Conservation (phyloP, 164 flowering plant genomes). For the Buxus sempervirens region DNA sequence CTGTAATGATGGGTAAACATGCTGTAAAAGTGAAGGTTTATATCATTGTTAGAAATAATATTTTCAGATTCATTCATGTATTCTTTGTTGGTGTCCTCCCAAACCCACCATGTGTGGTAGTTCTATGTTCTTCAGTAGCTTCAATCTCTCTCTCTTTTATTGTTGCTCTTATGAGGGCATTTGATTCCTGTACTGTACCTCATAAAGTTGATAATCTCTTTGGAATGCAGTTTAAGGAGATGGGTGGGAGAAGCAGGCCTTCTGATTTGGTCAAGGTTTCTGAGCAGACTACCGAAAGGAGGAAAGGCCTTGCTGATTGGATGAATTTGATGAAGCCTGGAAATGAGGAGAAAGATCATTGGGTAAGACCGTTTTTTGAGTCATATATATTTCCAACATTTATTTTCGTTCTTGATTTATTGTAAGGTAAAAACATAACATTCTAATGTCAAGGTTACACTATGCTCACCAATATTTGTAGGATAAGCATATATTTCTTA, state of each 20-base stretch:
- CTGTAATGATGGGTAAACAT: no score
- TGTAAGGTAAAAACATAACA: no score
- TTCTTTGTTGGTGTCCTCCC: no score
- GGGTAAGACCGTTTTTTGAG: constrained; percentile 47
- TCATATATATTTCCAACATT: not conserved
- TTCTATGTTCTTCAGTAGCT: no score
- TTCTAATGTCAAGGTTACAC: not conserved
- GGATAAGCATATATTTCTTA: not conserved
- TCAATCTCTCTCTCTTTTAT: not conserved
- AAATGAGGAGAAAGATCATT: constrained; percentile 96
- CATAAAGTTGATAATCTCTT: not conserved
- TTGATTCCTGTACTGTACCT: not conserved
- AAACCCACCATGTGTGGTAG: no score
- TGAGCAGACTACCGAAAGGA: constrained; percentile 67
- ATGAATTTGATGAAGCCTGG: constrained; percentile 76
- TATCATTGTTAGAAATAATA: no score
- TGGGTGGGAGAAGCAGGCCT: constrained; percentile 67
- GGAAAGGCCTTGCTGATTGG: constrained; percentile 85
- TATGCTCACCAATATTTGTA: no score
- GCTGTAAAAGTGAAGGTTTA: no score
- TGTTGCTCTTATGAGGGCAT: not conserved
- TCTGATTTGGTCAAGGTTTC: constrained; percentile 44
- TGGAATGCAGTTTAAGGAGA: constrained; percentile 73
- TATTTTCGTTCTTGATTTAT: not conserved
- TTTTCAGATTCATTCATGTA: no score